Evolutionary conservation across 352 stramenopile species (phyloP).

Genomic region (Globisporangium irregulare): DNA sequence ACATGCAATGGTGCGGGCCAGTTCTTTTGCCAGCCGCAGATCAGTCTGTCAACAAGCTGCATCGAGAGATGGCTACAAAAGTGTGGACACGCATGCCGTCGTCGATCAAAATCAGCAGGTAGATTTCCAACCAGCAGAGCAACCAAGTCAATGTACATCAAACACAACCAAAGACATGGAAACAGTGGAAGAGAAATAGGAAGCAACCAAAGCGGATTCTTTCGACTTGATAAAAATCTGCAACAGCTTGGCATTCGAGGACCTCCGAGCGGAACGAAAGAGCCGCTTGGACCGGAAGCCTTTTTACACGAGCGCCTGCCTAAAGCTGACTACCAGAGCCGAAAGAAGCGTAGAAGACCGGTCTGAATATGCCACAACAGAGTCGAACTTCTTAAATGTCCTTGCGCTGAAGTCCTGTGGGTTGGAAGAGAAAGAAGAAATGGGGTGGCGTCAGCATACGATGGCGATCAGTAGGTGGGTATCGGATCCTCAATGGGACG

Average conservation of each 20-base stretch:
- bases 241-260: conserved; percentile 13
- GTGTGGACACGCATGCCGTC: neutral
- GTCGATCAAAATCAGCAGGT: neutral
- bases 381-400: conserved; percentile 80
- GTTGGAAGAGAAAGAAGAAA: neutral
- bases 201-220: conserved; percentile 21
- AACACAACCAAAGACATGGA: neutral
- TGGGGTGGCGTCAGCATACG: no score
- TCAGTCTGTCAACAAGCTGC: neutral
- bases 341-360: conserved; percentile 71
- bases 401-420: conserved; percentile 87
- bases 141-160: neutral
- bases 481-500: neutral
- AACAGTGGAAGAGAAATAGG: neutral
- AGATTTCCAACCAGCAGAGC: conserved; percentile 3
- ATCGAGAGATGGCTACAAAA: neutral
- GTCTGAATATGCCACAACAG: conserved; percentile 68
- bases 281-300: neutral
- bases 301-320: conserved; percentile 6
- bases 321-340: conserved; percentile 10
- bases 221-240: conserved; percentile 19
- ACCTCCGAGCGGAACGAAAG: neutral
- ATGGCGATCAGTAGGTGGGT: neutral
- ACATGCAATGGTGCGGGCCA: neutral
- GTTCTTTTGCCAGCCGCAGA: neutral